Base-by-base conservation (phyloP, 192 early-diverging fungal genomes). In the Gryganskiella cystojenkinii region DNA sequence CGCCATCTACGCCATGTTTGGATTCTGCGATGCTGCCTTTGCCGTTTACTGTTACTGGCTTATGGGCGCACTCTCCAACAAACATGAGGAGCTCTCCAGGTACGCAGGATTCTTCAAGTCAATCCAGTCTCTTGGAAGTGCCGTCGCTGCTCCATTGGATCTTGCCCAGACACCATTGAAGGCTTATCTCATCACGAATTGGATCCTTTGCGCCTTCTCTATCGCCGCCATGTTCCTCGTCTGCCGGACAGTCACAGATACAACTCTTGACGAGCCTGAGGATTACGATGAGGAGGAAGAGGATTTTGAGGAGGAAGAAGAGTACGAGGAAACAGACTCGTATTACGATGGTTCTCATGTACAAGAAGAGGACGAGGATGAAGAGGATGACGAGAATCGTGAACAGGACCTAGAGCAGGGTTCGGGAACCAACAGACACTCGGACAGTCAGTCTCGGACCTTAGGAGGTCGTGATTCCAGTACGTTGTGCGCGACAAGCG, bases 81-180 rank as follows among this genome's bases (percentile, higher is more conserved):
- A 96, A 74, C 85, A 87, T 56, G 88, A 89, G 63, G 82, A 85
- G 64, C 84, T 90, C 56, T 85, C 93, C 19, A 86, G 91, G 33
- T 94, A 91, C 62, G 87, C 88, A 59, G 95, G 74, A 5, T 95
- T 92, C 84, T 96, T 95, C 90, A 96, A 96, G 85, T 90, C 91
- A 28, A 92, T 94, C 51, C 95, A 96, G 82, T 92, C 90, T 53
- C 88, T 90, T 57, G 92, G 87, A 17, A 86, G 80, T 54, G 92
- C 90, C 44, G 85, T 94, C 31, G 84, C 89, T 4, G 89, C 90
- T 75, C 90, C 91, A 50, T 56, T 92, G 53, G 91, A 90, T 65
- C 86, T 90, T 30, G 64, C 79, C 1, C 35, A 50, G 27, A 83
- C 71, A 4, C 47, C 67, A 13, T 61, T 75, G 25, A 43, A 67